Evolutionary conservation across 164 flowering plant species (phyloP).

Genomic region (Nymphaea colorata): DNA sequence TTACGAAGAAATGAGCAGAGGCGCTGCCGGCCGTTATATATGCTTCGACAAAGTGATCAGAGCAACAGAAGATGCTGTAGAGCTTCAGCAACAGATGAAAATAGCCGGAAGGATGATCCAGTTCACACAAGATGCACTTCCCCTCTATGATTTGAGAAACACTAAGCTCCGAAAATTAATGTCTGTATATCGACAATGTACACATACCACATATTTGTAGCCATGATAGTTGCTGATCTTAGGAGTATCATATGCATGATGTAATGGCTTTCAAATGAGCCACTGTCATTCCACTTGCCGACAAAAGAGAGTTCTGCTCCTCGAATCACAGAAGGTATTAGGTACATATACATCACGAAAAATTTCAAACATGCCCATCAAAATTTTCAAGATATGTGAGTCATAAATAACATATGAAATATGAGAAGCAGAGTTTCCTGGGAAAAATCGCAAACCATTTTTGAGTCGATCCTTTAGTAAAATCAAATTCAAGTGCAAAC

Average conservation of each 20-base stretch:
- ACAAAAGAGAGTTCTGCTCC: too few relatives aligned
- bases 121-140: neutral
- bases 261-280: too few relatives aligned
- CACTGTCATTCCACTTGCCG: too few relatives aligned
- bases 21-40: conserved; percentile 47
- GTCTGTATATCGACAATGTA: conserved; percentile 7
- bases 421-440: too few relatives aligned
- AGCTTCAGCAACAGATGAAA: conserved; percentile 27
- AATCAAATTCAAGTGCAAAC: too few relatives aligned
- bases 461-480: too few relatives aligned
- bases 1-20: conserved; percentile 38
- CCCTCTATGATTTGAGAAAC: conserved; percentile 27
- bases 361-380: too few relatives aligned
- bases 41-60: conserved; percentile 41
- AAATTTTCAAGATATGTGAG: too few relatives aligned
- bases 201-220: neutral
- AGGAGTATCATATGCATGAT: neutral
- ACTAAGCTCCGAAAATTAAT: conserved; percentile 29
- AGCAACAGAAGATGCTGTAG: conserved; percentile 25
- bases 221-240: neutral
- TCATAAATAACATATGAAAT: too few relatives aligned
- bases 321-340: too few relatives aligned
- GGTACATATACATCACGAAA: too few relatives aligned
- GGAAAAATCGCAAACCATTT: too few relatives aligned
- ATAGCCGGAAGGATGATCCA: conserved; percentile 18